These are phyloP conservation scores for Steccherinum ochraceum DNA, from an alignment of 768 basidiomycete species.

Conservation along the genomic window DNA sequence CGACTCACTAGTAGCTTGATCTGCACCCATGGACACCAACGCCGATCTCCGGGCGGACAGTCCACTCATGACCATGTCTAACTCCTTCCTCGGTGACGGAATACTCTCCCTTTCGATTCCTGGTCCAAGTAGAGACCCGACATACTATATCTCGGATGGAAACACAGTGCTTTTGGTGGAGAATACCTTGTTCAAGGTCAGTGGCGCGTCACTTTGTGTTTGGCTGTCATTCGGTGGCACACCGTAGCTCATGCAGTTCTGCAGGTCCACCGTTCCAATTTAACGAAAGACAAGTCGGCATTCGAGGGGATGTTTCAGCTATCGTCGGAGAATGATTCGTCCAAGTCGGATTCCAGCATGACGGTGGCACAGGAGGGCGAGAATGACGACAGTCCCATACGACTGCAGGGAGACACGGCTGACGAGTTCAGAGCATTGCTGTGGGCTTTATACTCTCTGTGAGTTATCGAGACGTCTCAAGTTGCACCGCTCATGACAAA, in stretches of 20 bases:
- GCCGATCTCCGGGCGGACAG: conserved; percentile 20
- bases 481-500: background rate
- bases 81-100: conserved; percentile 24
- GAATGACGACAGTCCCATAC: conserved; percentile 29
- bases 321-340: conserved; percentile 19
- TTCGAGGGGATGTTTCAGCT: conserved; percentile 27
- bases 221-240: conserved; percentile 1
- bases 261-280: conserved; percentile 11
- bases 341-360: conserved; percentile 18
- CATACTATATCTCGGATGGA: conserved; percentile 61
- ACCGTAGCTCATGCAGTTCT: background rate
- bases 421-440: conserved; percentile 34
- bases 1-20: background rate
- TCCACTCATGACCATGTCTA: conserved; percentile 26
- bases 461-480: no score
- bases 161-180: conserved; percentile 61
- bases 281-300: conserved; percentile 16
- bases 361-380: conserved; percentile 17
- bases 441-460: conserved; percentile 35
- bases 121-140: conserved; percentile 21
- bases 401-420: conserved; percentile 31
- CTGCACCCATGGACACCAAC: conserved; percentile 15
- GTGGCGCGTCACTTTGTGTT: conserved; percentile 16
- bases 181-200: conserved; percentile 63
- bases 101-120: conserved; percentile 26